phyloP scores from a whole-genome alignment of 192 early-diverging fungal species.

The Funneliformis mosseae region DNA sequence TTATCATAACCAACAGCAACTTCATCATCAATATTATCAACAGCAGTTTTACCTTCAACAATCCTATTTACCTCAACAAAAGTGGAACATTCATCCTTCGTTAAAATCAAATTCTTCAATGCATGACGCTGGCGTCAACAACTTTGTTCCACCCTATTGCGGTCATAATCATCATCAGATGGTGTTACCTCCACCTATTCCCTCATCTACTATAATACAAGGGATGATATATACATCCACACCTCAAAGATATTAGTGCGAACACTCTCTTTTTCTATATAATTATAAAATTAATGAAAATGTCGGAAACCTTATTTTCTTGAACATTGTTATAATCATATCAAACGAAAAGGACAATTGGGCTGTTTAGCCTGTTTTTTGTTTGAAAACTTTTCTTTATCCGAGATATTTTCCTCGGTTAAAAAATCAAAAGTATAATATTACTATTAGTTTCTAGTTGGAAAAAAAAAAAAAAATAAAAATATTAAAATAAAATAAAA shows the following conservation, averaged over 20 bases:
- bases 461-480: not conserved
- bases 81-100: not conserved
- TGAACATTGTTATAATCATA: not conserved
- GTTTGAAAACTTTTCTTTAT: too few species aligned
- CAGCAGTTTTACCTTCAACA: constrained; percentile 28
- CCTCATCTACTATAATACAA: not conserved
- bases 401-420: too few species aligned
- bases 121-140: not conserved
- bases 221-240: not conserved
- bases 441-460: not conserved
- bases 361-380: not conserved
- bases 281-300: not conserved
- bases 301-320: not conserved
- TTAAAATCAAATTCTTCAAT: not conserved
- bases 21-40: not conserved
- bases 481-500: not conserved
- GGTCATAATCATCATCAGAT: not conserved
- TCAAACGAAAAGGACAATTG: not conserved
- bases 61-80: not conserved
- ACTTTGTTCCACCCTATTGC: not conserved
- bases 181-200: not conserved
- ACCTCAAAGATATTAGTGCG: not conserved
- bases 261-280: too few species aligned
- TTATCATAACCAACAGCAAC: constrained; percentile 23
- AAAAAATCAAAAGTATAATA: not conserved